Conservation (phyloP, 257 asterid genomes). For the Echites panduratus region DNA sequence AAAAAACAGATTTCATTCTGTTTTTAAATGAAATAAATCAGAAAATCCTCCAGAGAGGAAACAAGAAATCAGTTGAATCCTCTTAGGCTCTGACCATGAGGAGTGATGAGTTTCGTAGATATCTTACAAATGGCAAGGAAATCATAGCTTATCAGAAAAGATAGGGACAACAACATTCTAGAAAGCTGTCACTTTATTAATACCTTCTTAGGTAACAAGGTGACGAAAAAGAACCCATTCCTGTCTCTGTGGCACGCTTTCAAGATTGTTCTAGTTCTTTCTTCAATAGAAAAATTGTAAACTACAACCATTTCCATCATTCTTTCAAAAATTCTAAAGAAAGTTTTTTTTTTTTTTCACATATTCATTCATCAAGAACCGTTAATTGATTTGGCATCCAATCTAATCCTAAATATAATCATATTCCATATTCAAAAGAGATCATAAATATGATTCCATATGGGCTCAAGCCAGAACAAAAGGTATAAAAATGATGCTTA, state of each 20-base stretch:
- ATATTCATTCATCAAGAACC: background rate
- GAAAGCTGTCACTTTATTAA: background rate
- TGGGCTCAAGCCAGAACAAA: background rate
- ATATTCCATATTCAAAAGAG: background rate
- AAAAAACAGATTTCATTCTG: no score
- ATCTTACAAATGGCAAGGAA: background rate
- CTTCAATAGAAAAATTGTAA: background rate
- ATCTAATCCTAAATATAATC: background rate
- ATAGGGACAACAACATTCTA: background rate
- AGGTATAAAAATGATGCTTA: background rate
- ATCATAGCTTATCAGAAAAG: background rate
- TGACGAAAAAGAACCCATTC: background rate
- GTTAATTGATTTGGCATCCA: background rate
- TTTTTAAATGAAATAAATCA: no score
- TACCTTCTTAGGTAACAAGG: background rate
- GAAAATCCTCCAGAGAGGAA: no score
- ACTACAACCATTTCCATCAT: background rate
- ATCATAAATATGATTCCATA: background rate
- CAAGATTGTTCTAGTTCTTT: conserved; percentile 5
- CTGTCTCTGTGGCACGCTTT: background rate
- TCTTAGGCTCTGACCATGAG: no score
- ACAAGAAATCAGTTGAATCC: no score
- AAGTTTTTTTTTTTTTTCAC: background rate
- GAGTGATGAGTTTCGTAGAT: background rate
- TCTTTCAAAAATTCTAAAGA: background rate